Evolutionary conservation across 163 green algal genomes (phyloP).

Genomic region (Smithsoniella earleae): DNA sequence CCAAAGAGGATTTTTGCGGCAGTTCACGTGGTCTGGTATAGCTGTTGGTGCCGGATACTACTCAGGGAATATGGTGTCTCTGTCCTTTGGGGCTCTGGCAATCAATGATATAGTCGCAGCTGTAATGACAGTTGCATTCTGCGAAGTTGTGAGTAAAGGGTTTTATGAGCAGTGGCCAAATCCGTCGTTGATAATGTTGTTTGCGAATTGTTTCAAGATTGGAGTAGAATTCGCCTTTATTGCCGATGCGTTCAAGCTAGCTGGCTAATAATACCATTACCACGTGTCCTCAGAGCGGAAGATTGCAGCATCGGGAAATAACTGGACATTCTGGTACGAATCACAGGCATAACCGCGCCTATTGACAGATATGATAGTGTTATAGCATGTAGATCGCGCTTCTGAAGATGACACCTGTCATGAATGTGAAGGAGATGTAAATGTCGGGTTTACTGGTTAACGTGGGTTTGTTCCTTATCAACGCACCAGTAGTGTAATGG

Average conservation of each 20-base stretch:
- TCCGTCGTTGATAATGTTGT: constrained; percentile 37
- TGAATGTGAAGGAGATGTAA: background rate
- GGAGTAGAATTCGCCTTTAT: constrained; percentile 45
- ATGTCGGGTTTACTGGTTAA: too few relatives aligned
- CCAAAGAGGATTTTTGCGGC: background rate
- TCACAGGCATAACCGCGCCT: too few relatives aligned
- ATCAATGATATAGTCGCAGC: constrained; percentile 59
- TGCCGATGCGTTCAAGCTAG: constrained; percentile 53
- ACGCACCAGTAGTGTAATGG: too few relatives aligned
- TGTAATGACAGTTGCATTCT: constrained; percentile 46
- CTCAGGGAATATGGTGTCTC: constrained; percentile 41
- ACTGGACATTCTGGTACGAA: too few relatives aligned
- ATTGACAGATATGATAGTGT: too few relatives aligned
- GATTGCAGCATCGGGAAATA: too few relatives aligned
- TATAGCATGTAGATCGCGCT: too few relatives aligned
- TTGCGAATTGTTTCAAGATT: constrained; percentile 52
- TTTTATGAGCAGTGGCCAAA: constrained; percentile 43
- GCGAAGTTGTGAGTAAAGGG: constrained; percentile 38
- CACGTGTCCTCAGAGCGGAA: too few relatives aligned
- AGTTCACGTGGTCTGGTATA: constrained; percentile 18
- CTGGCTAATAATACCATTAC: too few relatives aligned
- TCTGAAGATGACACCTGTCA: too few relatives aligned
- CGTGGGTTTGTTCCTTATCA: too few relatives aligned
- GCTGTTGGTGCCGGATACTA: background rate
- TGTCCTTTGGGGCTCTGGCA: constrained; percentile 54